Base-by-base conservation (phyloP, 2,329 filamentous ascomycete species). In the Colletotrichum orbiculare region DNA sequence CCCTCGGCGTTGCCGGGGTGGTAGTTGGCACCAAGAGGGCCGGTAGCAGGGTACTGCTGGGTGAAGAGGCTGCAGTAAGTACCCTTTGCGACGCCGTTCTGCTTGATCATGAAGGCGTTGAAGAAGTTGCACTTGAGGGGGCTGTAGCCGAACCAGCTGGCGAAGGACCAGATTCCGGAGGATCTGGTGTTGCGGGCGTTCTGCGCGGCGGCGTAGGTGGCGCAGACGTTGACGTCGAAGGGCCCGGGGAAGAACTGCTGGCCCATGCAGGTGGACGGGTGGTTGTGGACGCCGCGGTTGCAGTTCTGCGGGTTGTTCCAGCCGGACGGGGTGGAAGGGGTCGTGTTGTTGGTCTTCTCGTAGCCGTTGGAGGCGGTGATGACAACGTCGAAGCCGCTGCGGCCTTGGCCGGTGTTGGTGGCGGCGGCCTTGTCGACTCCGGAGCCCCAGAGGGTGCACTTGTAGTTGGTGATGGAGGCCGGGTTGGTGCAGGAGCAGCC, bases 361-460 rank as follows among this genome's bases (percentile, higher is more conserved):
- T 69, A 69, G 2, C 67, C 67, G 67, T 69, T 69, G 49, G 67
- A 69, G 37, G 45, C 67, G 42, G 62, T 47, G 8, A 68, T 66
- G 12, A 65, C 58, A 4, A 69, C 67, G 37, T 68, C 48, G 66
- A 69, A 69, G 25, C 54, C 34, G 17, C 52, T 47, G 17, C 67
- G 61, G 3, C 37, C 9, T 49, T 68, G 53, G 37, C 65, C 67
- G 8, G 12, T 43, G 66, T 69, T 69, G 61, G 37, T 52, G 7
- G 67, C 67, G 10, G 60, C 70, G 5, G 58, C 58, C 42, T 54
- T 33, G 25, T 65, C 62, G 15, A 65, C 62, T 2, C 62, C 62
- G 15, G 62, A 65, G 41, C 62, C 62, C 62, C 62, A 65, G 12
- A 65, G 57, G 7, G 62, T 65, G 50, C 62, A 65, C 45, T 65